phyloP scores from a whole-genome alignment of 2,329 filamentous ascomycete species.

The Pleurostoma richardsiae region DNA sequence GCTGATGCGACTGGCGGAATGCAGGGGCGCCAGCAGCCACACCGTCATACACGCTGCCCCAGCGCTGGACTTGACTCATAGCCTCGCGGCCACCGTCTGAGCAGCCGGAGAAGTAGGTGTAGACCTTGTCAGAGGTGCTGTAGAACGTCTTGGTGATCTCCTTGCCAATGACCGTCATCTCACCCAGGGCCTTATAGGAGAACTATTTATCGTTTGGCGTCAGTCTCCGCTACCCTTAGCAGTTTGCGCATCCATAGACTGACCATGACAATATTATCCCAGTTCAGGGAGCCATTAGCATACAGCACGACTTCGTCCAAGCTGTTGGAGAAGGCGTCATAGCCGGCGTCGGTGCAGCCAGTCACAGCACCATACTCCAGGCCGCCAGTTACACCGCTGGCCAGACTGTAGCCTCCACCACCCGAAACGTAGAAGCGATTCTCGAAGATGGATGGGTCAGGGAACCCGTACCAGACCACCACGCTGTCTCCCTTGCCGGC shows the following conservation, averaged over 20 bases:
- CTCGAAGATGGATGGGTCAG: constrained; percentile 33
- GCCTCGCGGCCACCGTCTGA: constrained; percentile 47
- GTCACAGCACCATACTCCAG: constrained; percentile 40
- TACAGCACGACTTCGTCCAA: constrained; percentile 18
- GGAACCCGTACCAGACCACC: constrained; percentile 21
- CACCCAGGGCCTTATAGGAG: constrained; percentile 28
- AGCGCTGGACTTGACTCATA: constrained; percentile 45
- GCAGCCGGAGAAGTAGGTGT: constrained; percentile 49
- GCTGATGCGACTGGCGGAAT: constrained; percentile 38
- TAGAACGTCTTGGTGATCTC: constrained; percentile 35
- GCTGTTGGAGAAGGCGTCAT: constrained; percentile 22
- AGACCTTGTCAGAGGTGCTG: constrained; percentile 24
- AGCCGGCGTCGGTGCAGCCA: constrained; percentile 44
- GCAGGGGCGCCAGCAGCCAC: constrained; percentile 39
- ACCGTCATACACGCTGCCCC: constrained; percentile 41
- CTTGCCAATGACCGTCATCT: constrained; percentile 34
- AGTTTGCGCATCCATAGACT: too few species aligned
- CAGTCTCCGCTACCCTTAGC: too few species aligned
- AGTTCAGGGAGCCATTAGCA: constrained; percentile 31
- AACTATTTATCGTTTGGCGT: constrained; percentile 15
- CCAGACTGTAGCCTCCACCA: constrained; percentile 36
- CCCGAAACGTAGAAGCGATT: constrained; percentile 37
- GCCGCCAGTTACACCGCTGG: constrained; percentile 31
- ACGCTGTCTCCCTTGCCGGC: neutral
- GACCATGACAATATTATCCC: constrained; percentile 20